Conservation (phyloP, 495 filamentous ascomycete species). For the Xylaria acuta region DNA sequence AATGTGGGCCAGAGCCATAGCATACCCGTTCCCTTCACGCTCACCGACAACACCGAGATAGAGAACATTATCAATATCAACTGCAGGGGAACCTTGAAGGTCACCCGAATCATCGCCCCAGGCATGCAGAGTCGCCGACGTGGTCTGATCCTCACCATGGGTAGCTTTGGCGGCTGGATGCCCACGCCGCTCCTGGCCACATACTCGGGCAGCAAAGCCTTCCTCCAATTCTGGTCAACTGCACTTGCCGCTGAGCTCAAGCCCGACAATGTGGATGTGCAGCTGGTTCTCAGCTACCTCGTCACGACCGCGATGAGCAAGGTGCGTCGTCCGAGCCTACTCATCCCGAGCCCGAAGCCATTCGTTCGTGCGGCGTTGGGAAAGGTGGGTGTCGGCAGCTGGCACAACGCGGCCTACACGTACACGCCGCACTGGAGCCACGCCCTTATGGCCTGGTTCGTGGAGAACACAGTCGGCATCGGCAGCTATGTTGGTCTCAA, state of each 20-base stretch:
- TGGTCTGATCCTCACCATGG: conserved; percentile 96
- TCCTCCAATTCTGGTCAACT: conserved; percentile 95
- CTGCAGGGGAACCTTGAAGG: conserved; percentile 83
- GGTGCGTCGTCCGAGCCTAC: conserved; percentile 73
- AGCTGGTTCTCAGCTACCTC: conserved; percentile 88
- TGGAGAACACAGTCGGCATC: conserved; percentile 73
- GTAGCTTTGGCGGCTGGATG: conserved; percentile 87
- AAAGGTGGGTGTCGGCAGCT: conserved; percentile 82
- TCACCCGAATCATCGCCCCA: conserved; percentile 83
- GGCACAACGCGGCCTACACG: conserved; percentile 75
- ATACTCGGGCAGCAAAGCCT: conserved; percentile 97
- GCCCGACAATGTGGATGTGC: conserved; percentile 77
- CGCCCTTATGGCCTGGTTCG: conserved; percentile 82
- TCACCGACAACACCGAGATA: conserved; percentile 80
- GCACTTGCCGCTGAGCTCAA: conserved; percentile 84
- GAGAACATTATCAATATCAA: conserved; percentile 93
- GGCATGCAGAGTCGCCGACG: conserved; percentile 81
- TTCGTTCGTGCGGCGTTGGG: conserved; percentile 81
- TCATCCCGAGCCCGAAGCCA: conserved; percentile 79
- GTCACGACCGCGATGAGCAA: conserved; percentile 97
- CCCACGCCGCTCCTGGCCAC: conserved; percentile 94
- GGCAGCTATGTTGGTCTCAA: conserved; percentile 66
- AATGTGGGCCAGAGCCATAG: conserved; percentile 95
- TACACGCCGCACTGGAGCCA: conserved; percentile 95
- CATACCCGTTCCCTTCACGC: conserved; percentile 87